Evolutionary conservation across 805 yeast species (phyloP).

Genomic region (Ogataea populi-albae): DNA sequence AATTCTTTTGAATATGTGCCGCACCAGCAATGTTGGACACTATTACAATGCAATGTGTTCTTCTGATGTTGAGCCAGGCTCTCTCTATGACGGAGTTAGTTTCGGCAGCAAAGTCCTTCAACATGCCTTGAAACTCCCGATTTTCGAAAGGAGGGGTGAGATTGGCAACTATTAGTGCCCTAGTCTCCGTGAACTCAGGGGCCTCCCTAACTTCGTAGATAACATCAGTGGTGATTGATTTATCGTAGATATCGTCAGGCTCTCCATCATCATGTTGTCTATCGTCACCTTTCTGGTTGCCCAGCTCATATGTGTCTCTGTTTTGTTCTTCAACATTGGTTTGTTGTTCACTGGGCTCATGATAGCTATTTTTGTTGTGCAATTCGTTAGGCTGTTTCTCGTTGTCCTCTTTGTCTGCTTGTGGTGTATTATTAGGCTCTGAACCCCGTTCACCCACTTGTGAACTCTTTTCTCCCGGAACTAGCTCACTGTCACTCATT

Average conservation of each 20-base stretch:
- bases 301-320: background rate
- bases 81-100: conserved; percentile 35
- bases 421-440: too few species aligned
- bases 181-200: conserved; percentile 37
- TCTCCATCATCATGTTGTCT: background rate
- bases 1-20: conserved; percentile 30
- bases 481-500: too few species aligned
- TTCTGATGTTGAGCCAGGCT: conserved; percentile 41
- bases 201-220: conserved; percentile 33
- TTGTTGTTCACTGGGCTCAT: background rate
- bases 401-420: background rate
- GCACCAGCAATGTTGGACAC: conserved; percentile 42
- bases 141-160: conserved; percentile 39
- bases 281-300: background rate
- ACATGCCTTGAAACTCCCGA: conserved; percentile 35
- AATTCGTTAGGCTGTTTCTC: background rate
- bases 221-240: conserved; percentile 28
- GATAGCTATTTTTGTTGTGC: conserved; percentile 1
- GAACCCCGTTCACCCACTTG: too few species aligned
- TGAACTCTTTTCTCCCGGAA: too few species aligned
- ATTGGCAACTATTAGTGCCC: conserved; percentile 46
- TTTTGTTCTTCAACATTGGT: too few species aligned
- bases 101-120: conserved; percentile 32
- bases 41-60: conserved; percentile 44
- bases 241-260: conserved; percentile 20